These are phyloP conservation scores for Ananas comosus DNA, from an alignment of 176 grass and related monocot genomes.

Conservation along the genomic window DNA sequence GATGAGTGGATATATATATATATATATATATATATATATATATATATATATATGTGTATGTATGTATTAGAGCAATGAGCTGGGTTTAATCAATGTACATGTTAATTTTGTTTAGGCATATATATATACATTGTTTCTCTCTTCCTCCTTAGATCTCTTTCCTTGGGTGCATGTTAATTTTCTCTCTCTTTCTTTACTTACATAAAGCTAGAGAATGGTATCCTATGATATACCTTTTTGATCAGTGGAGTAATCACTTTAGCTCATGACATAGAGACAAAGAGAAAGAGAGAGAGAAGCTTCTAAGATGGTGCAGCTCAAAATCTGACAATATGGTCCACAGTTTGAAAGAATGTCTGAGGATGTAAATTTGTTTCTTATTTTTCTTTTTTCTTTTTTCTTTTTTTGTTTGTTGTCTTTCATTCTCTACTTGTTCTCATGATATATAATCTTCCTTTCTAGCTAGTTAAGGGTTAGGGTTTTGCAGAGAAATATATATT, in stretches of 20 bases:
- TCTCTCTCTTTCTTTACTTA: conserved; percentile 7
- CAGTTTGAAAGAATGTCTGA: conserved; percentile 11
- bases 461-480: background rate
- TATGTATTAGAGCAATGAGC: conserved; percentile 9
- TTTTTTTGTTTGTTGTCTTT: background rate
- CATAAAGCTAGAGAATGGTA: conserved; percentile 5
- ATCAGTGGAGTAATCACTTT: conserved; percentile 6
- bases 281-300: background rate
- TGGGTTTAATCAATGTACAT: conserved; percentile 8
- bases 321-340: conserved; percentile 20
- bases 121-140: conserved; percentile 3
- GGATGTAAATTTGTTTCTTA: conserved; percentile 1
- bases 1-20: conserved; percentile 5
- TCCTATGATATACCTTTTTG: conserved; percentile 9
- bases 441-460: background rate
- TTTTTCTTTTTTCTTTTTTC: background rate
- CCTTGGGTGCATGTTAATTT: conserved; percentile 13
- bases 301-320: conserved; percentile 15
- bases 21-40: too few species aligned
- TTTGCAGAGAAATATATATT: background rate
- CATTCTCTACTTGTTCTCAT: background rate
- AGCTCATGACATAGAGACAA: conserved; percentile 4
- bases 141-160: conserved; percentile 14
- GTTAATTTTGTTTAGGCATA: conserved; percentile 20
- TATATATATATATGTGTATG: background rate